These are phyloP conservation scores for Ophiostoma quercus DNA, from an alignment of 2,329 filamentous ascomycete genomes.

Conservation along the genomic window DNA sequence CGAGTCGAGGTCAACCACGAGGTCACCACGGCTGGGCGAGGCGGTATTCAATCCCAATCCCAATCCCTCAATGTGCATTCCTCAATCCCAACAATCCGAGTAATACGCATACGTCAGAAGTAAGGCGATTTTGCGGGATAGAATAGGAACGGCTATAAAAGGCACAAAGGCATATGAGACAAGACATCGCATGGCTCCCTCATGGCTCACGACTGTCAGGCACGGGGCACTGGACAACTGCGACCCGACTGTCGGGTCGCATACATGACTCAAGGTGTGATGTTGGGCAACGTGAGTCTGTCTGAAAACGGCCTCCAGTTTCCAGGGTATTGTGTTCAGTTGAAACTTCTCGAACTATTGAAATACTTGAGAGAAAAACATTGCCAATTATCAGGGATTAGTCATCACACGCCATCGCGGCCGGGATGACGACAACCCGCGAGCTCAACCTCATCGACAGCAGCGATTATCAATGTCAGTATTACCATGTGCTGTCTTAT, in stretches of 20 bases:
- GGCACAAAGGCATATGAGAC: background rate
- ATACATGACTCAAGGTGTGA: background rate
- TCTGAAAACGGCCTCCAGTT: too few relatives aligned
- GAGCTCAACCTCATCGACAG: background rate
- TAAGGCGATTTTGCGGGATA: background rate
- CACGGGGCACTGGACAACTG: background rate
- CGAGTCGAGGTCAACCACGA: background rate
- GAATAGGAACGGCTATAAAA: background rate
- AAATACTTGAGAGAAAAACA: background rate
- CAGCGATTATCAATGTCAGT: background rate
- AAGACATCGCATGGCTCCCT: background rate
- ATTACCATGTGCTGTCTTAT: background rate
- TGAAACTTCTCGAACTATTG: too few relatives aligned
- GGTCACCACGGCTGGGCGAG: background rate
- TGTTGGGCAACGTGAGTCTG: background rate
- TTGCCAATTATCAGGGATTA: background rate
- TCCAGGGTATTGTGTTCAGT: too few relatives aligned
- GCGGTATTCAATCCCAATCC: background rate
- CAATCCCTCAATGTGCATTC: background rate
- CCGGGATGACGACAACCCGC: conserved; percentile 7
- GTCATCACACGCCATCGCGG: background rate
- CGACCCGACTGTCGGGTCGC: background rate
- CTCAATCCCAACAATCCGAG: background rate
- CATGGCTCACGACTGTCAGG: background rate
- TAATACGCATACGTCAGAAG: background rate